phyloP scores from a whole-genome alignment of 495 filamentous ascomycete genomes.

The Cercophora samala region DNA sequence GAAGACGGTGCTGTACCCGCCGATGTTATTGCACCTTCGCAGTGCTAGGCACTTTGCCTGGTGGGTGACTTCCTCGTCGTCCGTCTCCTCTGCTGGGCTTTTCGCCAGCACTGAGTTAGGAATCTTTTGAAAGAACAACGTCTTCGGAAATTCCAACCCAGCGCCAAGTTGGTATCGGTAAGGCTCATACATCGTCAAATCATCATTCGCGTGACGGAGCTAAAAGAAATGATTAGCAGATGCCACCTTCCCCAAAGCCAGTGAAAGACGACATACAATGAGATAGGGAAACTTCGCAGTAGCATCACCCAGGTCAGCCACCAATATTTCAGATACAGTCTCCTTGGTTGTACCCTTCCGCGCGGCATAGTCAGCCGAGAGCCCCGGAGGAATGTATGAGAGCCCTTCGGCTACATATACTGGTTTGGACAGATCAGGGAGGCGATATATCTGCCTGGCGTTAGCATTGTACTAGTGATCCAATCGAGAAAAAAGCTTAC shows the following conservation, averaged over 20 bases:
- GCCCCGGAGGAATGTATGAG: conserved; percentile 69
- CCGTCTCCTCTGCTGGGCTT: conserved; percentile 43
- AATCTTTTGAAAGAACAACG: conserved; percentile 74
- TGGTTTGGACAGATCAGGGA: conserved; percentile 59
- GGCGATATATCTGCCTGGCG: conserved; percentile 53
- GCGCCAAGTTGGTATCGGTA: conserved; percentile 47
- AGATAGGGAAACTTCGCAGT: conserved; percentile 69
- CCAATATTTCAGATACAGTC: conserved; percentile 67
- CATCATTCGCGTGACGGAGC: conserved; percentile 74
- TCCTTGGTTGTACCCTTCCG: conserved; percentile 69
- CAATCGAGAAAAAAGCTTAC: conserved; percentile 46
- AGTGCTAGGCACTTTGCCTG: conserved; percentile 51
- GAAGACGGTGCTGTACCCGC: conserved; percentile 75
- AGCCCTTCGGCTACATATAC: conserved; percentile 67
- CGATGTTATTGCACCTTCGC: conserved; percentile 61
- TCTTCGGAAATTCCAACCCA: conserved; percentile 37
- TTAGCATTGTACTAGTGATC: background rate
- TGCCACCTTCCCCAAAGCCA: background rate
- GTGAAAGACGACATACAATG: conserved; percentile 51
- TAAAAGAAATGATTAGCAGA: conserved; percentile 32
- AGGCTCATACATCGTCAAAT: conserved; percentile 84
- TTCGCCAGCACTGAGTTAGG: conserved; percentile 58
- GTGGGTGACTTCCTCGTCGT: conserved; percentile 38
- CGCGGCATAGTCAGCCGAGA: conserved; percentile 65
- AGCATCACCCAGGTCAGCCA: conserved; percentile 79